Evolutionary conservation across 1,284 basidiomycete species (phyloP), one percentile per base, ranked within the genome.

Genomic region (Trametes versicolor): DNA sequence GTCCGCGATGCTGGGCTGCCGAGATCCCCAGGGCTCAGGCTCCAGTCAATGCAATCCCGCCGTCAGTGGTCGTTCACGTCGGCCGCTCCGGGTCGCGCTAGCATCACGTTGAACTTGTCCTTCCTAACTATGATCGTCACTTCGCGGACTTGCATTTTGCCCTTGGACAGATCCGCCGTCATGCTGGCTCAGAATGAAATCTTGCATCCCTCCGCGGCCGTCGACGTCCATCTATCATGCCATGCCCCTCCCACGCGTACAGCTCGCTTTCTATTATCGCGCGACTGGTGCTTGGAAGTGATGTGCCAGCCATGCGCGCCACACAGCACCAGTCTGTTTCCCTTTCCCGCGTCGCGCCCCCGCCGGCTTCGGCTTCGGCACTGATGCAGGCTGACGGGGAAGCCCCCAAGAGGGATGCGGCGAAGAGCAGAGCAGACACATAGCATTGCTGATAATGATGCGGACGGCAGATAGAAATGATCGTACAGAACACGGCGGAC

Each of bases 401-500:
- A 13, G 41, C 41, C 4, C 6, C 41, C 15, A 43, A 17, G 17
- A 7, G n/a, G 19, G 41, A 43, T 17, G 19, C 41, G 19, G 41
- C 41, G 41, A 43, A 43, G 17, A 43, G 12, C 36, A 34, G 27
- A 54, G 36, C 23, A 21, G 53, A 39, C 23, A 55, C 53, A 55
- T 55, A 55, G 53, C 53, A 55, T 55, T 55, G 37, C 37, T 55
- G 37, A 55, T 43, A 19, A 55, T 55, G 53, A 55, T 39, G n/a
- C 53, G 39, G 15, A 39, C 39, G 25, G 29, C 37, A 55, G 39
- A 55, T 41, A 41, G 53, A 25, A 36, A 23, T 41, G 37, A 55
- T 55, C 53, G 39, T 55, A 41, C 32, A 34, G 25, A 12, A 19
- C 37, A 39, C 10, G 12, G 15, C 4, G 9, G 43, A 45, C 27